These are phyloP conservation scores for Schizosaccharomyces pombe DNA, from an alignment of 805 yeast species.

Conservation along the genomic window DNA sequence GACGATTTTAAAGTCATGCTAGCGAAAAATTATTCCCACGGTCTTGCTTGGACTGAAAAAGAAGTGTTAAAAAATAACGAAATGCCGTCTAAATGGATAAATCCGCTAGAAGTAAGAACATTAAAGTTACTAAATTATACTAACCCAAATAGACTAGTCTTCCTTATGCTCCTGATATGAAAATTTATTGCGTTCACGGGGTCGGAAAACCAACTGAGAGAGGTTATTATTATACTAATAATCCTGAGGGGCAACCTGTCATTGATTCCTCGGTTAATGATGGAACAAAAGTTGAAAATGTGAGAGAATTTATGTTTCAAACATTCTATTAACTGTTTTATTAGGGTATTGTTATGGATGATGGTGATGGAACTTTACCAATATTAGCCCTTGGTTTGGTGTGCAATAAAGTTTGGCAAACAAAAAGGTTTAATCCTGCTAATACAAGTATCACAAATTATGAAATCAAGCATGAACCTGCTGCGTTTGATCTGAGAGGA, in stretches of 20 bases:
- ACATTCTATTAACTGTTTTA: background rate
- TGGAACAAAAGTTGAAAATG: constrained; percentile 1
- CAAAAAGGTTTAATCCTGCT: constrained; percentile 45
- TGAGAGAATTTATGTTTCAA: background rate
- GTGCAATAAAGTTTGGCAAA: constrained; percentile 37
- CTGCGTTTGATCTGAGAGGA: constrained; percentile 78
- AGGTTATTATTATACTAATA: constrained; percentile 64
- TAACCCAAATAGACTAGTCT: constrained; percentile 15
- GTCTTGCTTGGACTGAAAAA: constrained; percentile 34
- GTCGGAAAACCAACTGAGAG: constrained; percentile 94
- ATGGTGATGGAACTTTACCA: constrained; percentile 93
- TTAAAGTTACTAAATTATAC: background rate
- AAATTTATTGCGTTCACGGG: constrained; percentile 75
- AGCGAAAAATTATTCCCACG: constrained; percentile 45
- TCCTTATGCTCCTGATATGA: constrained; percentile 85
- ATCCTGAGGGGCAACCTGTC: constrained; percentile 14
- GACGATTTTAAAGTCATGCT: background rate
- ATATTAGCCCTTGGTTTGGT: constrained; percentile 52
- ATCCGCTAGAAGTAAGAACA: constrained; percentile 62
- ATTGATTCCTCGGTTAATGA: background rate
- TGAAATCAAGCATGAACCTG: constrained; percentile 85
- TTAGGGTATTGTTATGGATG: constrained; percentile 55
- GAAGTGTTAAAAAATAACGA: constrained; percentile 44
- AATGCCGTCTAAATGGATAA: constrained; percentile 69
- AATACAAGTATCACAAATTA: constrained; percentile 49